These are phyloP conservation scores for Pseudogymnoascus pannorum DNA, from an alignment of 2,329 filamentous ascomycete species.

Conservation along the genomic window DNA sequence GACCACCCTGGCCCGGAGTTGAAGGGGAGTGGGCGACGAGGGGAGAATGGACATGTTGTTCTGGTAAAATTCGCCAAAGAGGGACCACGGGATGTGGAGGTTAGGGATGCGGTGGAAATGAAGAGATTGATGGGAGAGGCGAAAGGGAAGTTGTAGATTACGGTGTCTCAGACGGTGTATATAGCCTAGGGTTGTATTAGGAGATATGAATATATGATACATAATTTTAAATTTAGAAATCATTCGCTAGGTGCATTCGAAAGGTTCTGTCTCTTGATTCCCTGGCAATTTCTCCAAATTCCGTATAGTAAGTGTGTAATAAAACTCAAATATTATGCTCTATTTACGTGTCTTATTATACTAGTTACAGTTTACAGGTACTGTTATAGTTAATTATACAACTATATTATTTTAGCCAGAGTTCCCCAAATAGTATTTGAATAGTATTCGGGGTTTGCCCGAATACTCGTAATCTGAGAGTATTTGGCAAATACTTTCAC, in stretches of 20 bases:
- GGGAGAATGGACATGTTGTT: constrained; percentile 53
- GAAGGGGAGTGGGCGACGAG: constrained; percentile 38
- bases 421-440: too few relatives aligned
- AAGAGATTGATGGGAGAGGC: background rate
- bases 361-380: background rate
- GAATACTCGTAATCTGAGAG: too few relatives aligned
- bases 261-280: background rate
- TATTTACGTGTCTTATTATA: background rate
- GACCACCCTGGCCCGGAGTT: constrained; percentile 52
- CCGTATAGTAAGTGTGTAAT: background rate
- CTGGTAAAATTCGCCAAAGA: constrained; percentile 46
- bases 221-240: background rate
- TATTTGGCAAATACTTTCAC: too few relatives aligned
- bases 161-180: background rate
- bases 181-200: background rate
- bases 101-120: constrained; percentile 24
- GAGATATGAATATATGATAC: background rate
- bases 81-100: constrained; percentile 46
- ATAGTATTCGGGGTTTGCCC: too few relatives aligned
- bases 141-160: background rate
- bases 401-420: background rate
- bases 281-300: background rate
- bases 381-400: background rate
- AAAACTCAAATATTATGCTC: background rate
- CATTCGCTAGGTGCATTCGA: background rate